These are phyloP conservation scores for Tetratostichococcus sp. DNA, from an alignment of 139 green algal genomes.

Conservation along the genomic window DNA sequence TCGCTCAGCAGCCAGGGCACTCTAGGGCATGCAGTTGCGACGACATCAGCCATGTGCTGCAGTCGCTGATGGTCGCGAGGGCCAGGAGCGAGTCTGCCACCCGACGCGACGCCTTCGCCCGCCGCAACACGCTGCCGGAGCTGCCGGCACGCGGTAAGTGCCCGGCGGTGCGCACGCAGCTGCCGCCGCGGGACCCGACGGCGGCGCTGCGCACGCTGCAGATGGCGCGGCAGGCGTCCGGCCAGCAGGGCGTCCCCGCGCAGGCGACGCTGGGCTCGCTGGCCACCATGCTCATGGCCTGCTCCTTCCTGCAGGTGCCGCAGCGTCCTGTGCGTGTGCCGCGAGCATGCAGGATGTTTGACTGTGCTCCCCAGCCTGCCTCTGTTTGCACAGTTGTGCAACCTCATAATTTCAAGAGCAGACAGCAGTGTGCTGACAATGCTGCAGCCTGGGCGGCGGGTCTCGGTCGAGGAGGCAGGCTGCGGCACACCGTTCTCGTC, in stretches of 20 bases:
- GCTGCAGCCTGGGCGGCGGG: not conserved
- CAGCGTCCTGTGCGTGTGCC: not conserved
- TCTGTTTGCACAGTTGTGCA: too few relatives aligned
- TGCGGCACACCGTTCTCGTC: not conserved
- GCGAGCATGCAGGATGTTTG: not conserved
- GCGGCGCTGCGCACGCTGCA: not conserved
- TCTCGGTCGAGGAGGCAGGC: not conserved
- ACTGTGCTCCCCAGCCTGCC: too few relatives aligned
- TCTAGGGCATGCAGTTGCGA: too few relatives aligned
- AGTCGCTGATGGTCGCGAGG: too few relatives aligned
- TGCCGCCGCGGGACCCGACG: too few relatives aligned
- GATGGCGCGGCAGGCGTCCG: not conserved
- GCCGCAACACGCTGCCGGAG: not conserved
- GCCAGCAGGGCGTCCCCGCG: not conserved
- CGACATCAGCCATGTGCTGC: too few relatives aligned
- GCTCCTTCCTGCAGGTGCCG: conserved; percentile 12
- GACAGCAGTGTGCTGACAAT: too few relatives aligned
- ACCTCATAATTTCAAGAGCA: too few relatives aligned
- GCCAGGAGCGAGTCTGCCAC: too few relatives aligned
- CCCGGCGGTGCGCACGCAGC: not conserved
- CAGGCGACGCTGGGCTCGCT: conserved; percentile 8
- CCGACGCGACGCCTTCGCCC: too few relatives aligned
- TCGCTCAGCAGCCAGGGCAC: too few relatives aligned
- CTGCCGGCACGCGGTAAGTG: not conserved
- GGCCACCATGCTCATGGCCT: conserved; percentile 18